Evolutionary conservation across 2,329 filamentous ascomycete species (phyloP).

Genomic region (Paracoccidioides lutzii): DNA sequence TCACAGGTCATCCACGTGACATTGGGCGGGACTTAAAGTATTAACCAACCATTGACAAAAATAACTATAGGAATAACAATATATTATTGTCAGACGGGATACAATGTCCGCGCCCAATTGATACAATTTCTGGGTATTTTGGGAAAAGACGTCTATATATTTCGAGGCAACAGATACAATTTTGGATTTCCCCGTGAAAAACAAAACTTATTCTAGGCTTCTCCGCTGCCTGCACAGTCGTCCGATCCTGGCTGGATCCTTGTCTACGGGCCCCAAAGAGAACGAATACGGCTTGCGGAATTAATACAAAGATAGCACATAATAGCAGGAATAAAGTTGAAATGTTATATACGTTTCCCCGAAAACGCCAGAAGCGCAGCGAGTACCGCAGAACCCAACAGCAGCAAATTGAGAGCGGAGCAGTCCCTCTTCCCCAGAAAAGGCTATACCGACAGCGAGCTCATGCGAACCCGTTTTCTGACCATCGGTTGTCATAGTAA

Average conservation of each 20-base stretch:
- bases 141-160: not conserved
- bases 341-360: not conserved
- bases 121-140: not conserved
- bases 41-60: not conserved
- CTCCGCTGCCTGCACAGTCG: not conserved
- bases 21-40: not conserved
- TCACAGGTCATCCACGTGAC: not conserved
- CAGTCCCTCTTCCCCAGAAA: slow-evolving; percentile 60
- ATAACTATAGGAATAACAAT: not conserved
- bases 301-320: not conserved
- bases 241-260: not conserved
- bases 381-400: slow-evolving; percentile 45
- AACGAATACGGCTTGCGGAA: not conserved
- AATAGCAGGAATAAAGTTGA: not conserved
- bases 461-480: slow-evolving; percentile 95
- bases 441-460: slow-evolving; percentile 93
- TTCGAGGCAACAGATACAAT: not conserved
- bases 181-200: not conserved
- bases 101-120: not conserved
- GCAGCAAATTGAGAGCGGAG: slow-evolving; percentile 9
- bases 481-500: slow-evolving; percentile 81
- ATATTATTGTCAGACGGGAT: not conserved
- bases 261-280: not conserved
- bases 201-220: not conserved
- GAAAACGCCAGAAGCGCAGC: slow-evolving; percentile 54